phyloP scores from a whole-genome alignment of 179 eudicot species.

The Heliamphora pulchella region DNA sequence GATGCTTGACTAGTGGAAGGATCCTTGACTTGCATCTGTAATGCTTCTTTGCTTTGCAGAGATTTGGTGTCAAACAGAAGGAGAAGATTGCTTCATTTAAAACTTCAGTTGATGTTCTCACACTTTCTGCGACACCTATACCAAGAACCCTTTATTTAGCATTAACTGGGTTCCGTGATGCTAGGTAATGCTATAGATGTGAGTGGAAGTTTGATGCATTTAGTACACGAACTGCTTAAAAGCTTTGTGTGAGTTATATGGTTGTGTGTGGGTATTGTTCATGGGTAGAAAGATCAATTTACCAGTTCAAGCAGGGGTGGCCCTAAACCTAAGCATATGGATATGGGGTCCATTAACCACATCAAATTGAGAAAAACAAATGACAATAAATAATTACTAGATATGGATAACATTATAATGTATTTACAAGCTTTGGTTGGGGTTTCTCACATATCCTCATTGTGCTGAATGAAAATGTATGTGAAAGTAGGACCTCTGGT shows the following conservation, averaged over 20 bases:
- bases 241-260: neutral
- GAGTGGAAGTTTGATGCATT: neutral
- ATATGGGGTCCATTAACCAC: no score
- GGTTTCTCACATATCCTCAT: no score
- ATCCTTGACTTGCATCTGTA: conserved; percentile 14
- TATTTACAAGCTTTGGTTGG: no score
- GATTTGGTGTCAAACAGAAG: conserved; percentile 98
- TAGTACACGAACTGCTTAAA: neutral
- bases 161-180: conserved; percentile 95
- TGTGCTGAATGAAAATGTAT: no score
- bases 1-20: neutral
- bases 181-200: conserved; percentile 52
- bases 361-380: no score
- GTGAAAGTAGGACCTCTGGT: no score
- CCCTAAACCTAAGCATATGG: no score
- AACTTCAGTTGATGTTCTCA: conserved; percentile 90
- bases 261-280: neutral
- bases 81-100: conserved; percentile 95
- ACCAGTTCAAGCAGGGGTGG: no score
- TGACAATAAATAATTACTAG: no score
- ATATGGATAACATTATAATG: no score
- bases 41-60: conserved; percentile 41
- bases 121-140: conserved; percentile 97
- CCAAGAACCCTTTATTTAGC: conserved; percentile 97
- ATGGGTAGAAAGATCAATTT: conserved; percentile 3